Evolutionary conservation across 1,284 basidiomycete species (phyloP), one percentile per base, ranked within the genome.

Genomic region (Cryptococcus maquisensis): DNA sequence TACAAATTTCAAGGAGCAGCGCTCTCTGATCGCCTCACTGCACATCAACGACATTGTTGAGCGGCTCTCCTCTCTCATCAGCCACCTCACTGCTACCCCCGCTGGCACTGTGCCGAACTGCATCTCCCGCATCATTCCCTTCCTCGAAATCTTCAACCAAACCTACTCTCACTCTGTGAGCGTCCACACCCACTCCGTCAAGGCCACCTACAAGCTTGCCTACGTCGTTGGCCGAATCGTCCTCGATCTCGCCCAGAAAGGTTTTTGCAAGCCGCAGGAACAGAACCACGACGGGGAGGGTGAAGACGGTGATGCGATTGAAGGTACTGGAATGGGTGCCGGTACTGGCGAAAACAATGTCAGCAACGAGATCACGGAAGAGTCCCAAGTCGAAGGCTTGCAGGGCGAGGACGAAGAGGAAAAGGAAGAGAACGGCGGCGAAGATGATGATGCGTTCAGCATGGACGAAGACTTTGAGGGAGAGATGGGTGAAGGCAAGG

Each of bases 331-430:
- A 1, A 77, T 98, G 60, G 94, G 94, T 12, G 84, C 88, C 61
- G 94, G 94, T 1, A 79, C 82, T 1, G 93, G 94, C 1, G 79
- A 80, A 18, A 84, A 97, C 74, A 88, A 96, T 66, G 86, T 93
- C 51, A 92, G 88, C 78, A 87, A 90, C 64, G 88, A 96, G 67
- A 92, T 97, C 54, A 86, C 91, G 66, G 91, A 98, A 57, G 94
- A 98, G 72, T 88, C 89, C 67, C 92, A 96, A 68, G 89, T 98
- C 32, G 96, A 99, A 71, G 96, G 96, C 2, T 79, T 98, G 20
- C 83, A 87, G 68, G 87, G 84, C 37, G 84, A 88, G 46, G 81
- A 85, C n/a, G 79, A 79, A 21, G 82, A 84, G 52, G 73, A 77
- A 21, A 72, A 78, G 28, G 79, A 82, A 37, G 77, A 82, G 57